Evolutionary conservation across 768 basidiomycete genomes (phyloP).

Genomic region (Cubamyces lactineus): DNA sequence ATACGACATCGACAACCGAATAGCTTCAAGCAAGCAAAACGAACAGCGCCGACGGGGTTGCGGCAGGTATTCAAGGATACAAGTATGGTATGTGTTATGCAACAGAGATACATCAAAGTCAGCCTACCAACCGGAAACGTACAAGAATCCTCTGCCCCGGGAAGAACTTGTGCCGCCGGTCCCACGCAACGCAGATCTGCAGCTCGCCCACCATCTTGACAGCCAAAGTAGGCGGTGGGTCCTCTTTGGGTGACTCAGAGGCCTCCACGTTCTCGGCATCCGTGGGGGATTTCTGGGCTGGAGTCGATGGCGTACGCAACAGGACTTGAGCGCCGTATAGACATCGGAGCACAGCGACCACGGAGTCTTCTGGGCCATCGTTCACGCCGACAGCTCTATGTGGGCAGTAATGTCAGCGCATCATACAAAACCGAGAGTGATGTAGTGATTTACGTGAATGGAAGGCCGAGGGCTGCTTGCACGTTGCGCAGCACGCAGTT

Average conservation of each 20-base stretch:
- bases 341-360: slow-evolving; percentile 20
- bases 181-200: slow-evolving; percentile 54
- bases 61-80: background rate
- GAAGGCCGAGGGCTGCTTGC: slow-evolving; percentile 38
- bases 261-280: background rate
- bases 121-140: slow-evolving; percentile 54
- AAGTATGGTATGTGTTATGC: background rate
- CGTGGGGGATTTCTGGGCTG: background rate
- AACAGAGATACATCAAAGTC: background rate
- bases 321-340: slow-evolving; percentile 13
- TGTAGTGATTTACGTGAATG: slow-evolving; percentile 34
- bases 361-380: slow-evolving; percentile 17
- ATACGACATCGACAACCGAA: no score
- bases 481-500: slow-evolving; percentile 29
- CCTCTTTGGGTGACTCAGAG: background rate
- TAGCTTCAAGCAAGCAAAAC: no score
- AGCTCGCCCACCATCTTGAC: slow-evolving; percentile 58
- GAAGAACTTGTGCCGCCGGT: slow-evolving; percentile 54
- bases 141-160: slow-evolving; percentile 59
- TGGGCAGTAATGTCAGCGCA: background rate
- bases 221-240: background rate
- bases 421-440: background rate
- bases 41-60: no score
- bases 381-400: slow-evolving; percentile 16
- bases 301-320: background rate